phyloP scores from a whole-genome alignment of 768 basidiomycete genomes.

The Tylopilus sp. region DNA sequence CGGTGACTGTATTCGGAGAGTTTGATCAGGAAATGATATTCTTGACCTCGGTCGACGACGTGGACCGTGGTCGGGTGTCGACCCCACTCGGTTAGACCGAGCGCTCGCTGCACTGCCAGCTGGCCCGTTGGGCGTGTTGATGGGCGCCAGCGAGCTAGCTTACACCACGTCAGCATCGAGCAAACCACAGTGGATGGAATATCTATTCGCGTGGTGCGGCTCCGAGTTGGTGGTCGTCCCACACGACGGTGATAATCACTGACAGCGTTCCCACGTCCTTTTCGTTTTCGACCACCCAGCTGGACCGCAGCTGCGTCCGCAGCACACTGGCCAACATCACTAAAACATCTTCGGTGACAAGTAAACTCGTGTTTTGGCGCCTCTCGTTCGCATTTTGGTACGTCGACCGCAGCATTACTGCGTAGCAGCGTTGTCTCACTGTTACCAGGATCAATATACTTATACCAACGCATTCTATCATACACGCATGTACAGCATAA shows the following conservation, averaged over 20 bases:
- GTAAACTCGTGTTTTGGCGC: background rate
- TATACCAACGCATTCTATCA: background rate
- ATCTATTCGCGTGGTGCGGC: too few relatives aligned
- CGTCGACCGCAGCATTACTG: background rate
- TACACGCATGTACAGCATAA: constrained; percentile 1
- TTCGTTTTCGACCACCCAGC: too few relatives aligned
- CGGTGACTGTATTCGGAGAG: too few relatives aligned
- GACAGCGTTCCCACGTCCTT: background rate
- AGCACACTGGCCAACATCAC: background rate
- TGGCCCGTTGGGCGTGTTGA: background rate
- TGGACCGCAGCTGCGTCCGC: background rate
- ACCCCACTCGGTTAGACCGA: too few relatives aligned
- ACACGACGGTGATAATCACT: background rate
- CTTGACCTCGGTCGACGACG: background rate
- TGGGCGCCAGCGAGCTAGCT: background rate
- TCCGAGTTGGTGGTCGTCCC: too few relatives aligned
- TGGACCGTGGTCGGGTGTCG: too few relatives aligned
- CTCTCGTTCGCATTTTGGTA: background rate
- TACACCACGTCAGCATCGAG: background rate
- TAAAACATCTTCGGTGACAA: background rate
- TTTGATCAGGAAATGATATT: background rate
- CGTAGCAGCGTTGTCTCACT: background rate
- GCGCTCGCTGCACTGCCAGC: too few relatives aligned
- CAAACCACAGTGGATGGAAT: too few relatives aligned
- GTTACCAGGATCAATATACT: background rate